Percentiles rank a stretch among this genome's conserved stretches.
Evolutionary conservation across 2,329 filamentous ascomycete genomes (phyloP).

Genomic region (Coleophoma crateriformis): DNA sequence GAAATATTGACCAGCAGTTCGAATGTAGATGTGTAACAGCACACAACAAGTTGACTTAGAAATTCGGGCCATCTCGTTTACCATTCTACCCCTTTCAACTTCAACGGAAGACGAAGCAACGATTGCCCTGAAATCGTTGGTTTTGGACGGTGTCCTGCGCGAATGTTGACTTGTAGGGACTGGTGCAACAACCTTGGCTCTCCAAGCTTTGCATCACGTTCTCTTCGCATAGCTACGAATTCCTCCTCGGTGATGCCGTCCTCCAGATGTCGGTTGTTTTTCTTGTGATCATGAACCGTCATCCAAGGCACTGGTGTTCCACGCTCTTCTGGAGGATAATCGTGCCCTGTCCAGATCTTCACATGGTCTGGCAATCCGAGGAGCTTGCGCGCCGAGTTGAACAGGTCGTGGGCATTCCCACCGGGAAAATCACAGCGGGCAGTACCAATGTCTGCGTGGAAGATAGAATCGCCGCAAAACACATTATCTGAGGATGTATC

Average conservation of each 20-base stretch:
- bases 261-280: conserved; percentile 41
- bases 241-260: conserved; percentile 34
- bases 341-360: conserved; percentile 48
- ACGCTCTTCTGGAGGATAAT: conserved; percentile 36
- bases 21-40: no score
- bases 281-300: conserved; percentile 38
- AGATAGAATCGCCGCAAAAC: conserved; percentile 46
- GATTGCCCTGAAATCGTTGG: no score
- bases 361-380: conserved; percentile 34
- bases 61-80: no score
- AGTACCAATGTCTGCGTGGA: conserved; percentile 43
- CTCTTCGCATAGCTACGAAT: conserved; percentile 36
- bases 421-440: conserved; percentile 50
- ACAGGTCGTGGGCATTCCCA: conserved; percentile 38
- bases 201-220: conserved; percentile 35
- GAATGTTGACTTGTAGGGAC: conserved; percentile 45
- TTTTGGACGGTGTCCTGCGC: conserved; percentile 11
- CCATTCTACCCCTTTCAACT: no score
- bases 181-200: conserved; percentile 43
- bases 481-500: conserved; percentile 23
- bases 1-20: no score
- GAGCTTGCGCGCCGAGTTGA: conserved; percentile 34
- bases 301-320: conserved; percentile 31
- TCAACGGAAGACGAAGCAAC: no score
- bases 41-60: no score